These are phyloP conservation scores for Gossypium gossypioides DNA, from an alignment of 441 rosid species.

Conservation along the genomic window DNA sequence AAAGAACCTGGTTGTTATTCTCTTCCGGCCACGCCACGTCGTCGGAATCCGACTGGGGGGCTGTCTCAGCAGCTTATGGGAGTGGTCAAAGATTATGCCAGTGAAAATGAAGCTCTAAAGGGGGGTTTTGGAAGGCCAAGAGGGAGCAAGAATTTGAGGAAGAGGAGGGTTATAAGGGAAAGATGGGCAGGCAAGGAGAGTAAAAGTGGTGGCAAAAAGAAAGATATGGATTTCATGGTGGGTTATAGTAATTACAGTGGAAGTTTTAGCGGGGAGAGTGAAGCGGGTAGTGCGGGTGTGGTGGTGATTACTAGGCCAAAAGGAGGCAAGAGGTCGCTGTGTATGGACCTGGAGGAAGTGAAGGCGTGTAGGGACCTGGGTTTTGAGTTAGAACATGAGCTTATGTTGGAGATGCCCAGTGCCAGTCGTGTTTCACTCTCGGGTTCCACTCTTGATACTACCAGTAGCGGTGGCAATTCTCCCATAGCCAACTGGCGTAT, in stretches of 20 bases:
- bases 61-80: slow-evolving; percentile 2
- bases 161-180: slow-evolving; percentile 27
- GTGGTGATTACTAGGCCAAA: slow-evolving; percentile 62
- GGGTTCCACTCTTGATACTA: slow-evolving; percentile 52
- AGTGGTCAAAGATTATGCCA: slow-evolving; percentile 10
- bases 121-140: neutral
- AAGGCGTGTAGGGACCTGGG: slow-evolving; percentile 68
- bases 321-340: slow-evolving; percentile 51
- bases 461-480: slow-evolving; percentile 75
- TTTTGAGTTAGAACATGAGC: slow-evolving; percentile 56
- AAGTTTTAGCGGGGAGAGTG: slow-evolving; percentile 49
- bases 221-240: slow-evolving; percentile 13
- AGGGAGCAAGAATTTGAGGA: slow-evolving; percentile 25
- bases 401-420: slow-evolving; percentile 41
- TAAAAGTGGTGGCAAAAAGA: slow-evolving; percentile 8
- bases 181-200: slow-evolving; percentile 8
- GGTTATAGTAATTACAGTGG: slow-evolving; percentile 16
- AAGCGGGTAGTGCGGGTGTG: slow-evolving; percentile 28
- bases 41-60: neutral
- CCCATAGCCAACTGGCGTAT: slow-evolving; percentile 84
- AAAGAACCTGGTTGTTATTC: slow-evolving; percentile 13
- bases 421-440: slow-evolving; percentile 43
- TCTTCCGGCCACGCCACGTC: slow-evolving; percentile 10
- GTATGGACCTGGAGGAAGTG: slow-evolving; percentile 69
- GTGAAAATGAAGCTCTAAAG: slow-evolving; percentile 14